Evolutionary conservation across 2,329 filamentous ascomycete species (phyloP).

Genomic region (Laburnicola sp.): DNA sequence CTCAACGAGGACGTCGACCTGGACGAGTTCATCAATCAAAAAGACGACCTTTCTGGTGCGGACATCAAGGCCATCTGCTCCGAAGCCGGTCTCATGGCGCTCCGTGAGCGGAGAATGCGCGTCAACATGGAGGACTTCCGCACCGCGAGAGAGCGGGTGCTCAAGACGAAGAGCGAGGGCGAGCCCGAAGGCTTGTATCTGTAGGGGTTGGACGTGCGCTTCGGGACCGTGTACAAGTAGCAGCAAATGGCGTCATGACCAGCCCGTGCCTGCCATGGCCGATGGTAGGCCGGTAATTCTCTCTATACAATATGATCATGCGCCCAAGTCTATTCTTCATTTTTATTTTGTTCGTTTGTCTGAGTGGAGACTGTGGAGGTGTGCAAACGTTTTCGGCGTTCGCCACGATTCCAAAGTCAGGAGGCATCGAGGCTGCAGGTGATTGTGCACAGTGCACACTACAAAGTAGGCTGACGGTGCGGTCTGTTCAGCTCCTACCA

Average conservation of each 20-base stretch:
- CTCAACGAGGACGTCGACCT: slow-evolving; percentile 95
- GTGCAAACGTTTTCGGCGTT: too few species aligned
- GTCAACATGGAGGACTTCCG: slow-evolving; percentile 99
- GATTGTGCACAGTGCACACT: too few species aligned
- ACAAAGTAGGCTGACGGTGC: too few species aligned
- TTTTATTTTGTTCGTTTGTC: too few species aligned
- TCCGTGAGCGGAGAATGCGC: slow-evolving; percentile 93
- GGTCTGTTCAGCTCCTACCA: too few species aligned
- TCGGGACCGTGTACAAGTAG: slow-evolving; percentile 15
- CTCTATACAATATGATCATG: slow-evolving; percentile 4
- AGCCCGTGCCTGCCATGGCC: slow-evolving; percentile 1
- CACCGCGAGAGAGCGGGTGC: slow-evolving; percentile 84
- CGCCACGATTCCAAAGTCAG: too few species aligned
- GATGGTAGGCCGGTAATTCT: slow-evolving; percentile 9
- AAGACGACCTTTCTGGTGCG: slow-evolving; percentile 94
- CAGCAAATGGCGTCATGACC: slow-evolving; percentile 5
- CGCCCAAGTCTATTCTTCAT: not conserved
- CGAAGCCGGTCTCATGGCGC: slow-evolving; percentile 89
- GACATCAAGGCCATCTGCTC: slow-evolving; percentile 99
- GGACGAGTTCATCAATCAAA: slow-evolving; percentile 97
- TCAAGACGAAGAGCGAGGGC: slow-evolving; percentile 98
- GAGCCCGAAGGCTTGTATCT: slow-evolving; percentile 98
- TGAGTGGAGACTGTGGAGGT: too few species aligned
- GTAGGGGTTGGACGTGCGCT: slow-evolving; percentile 56
- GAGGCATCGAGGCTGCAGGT: too few species aligned